Evolutionary conservation across 495 filamentous ascomycete species (phyloP).

Genomic region (Aspergillus baeticus): DNA sequence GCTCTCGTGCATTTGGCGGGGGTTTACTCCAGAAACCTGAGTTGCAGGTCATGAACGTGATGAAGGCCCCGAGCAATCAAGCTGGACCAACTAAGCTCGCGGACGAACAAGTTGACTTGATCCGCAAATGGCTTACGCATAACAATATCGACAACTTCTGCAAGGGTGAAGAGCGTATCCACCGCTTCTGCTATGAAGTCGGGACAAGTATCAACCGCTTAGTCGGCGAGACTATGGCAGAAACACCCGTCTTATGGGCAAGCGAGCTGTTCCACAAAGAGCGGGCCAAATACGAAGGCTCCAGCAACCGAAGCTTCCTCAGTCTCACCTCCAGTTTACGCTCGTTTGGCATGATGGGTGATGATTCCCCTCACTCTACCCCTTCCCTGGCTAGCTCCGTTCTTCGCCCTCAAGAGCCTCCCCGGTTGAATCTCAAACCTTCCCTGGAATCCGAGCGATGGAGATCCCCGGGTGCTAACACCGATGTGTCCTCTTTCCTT

Average conservation of each 20-base stretch:
- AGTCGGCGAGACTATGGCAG: constrained; percentile 80
- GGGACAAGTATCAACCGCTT: constrained; percentile 84
- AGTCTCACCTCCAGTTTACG: constrained; percentile 43
- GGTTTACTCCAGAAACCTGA: constrained; percentile 81
- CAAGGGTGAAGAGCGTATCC: constrained; percentile 91
- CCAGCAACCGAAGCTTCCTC: constrained; percentile 45
- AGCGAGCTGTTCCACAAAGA: constrained; percentile 85
- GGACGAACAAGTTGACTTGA: constrained; percentile 92
- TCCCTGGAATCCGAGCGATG: constrained; percentile 65
- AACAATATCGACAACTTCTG: constrained; percentile 91
- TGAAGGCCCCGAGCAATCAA: constrained; percentile 79
- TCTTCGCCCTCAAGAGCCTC: constrained; percentile 40
- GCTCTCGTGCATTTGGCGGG: constrained; percentile 47
- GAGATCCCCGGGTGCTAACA: constrained; percentile 48
- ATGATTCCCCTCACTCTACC: constrained; percentile 38
- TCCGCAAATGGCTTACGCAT: constrained; percentile 77
- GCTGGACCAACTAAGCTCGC: constrained; percentile 91
- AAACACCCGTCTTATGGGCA: constrained; percentile 88
- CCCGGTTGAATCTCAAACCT: constrained; percentile 42
- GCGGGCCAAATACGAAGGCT: constrained; percentile 70
- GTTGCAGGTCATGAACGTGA: constrained; percentile 80
- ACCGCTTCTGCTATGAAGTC: constrained; percentile 89
- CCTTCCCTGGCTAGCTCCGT: constrained; percentile 24
- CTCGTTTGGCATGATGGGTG: constrained; percentile 55
- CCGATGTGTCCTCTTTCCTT: constrained; percentile 53